Evolutionary conservation across 1,139 yeast genomes (phyloP).

Genomic region (Kluyveromyces sp.): DNA sequence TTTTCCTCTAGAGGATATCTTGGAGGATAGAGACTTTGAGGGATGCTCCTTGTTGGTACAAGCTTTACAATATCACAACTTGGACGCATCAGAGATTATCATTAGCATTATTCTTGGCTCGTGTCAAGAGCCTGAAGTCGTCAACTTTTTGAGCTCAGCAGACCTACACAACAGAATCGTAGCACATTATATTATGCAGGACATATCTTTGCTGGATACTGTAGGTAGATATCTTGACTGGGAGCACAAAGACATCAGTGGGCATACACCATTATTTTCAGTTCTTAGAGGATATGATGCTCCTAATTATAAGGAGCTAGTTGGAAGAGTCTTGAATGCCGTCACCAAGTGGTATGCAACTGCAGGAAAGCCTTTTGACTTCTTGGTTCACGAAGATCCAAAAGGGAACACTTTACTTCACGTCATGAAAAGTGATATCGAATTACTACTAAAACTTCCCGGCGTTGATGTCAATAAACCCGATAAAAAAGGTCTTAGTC

Average conservation of each 20-base stretch:
- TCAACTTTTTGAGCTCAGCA: conserved; percentile 42
- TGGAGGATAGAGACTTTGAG: conserved; percentile 52
- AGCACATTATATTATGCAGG: conserved; percentile 71
- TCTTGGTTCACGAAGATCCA: conserved; percentile 58
- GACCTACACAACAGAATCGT: conserved; percentile 50
- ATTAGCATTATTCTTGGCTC: conserved; percentile 41
- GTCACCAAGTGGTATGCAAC: conserved; percentile 39
- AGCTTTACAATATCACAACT: conserved; percentile 52
- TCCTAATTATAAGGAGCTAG: conserved; percentile 46
- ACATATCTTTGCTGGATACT: conserved; percentile 43
- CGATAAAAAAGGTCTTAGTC: conserved; percentile 57
- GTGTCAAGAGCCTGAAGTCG: conserved; percentile 41
- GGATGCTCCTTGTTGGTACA: conserved; percentile 52
- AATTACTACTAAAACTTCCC: conserved; percentile 37
- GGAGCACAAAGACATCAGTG: conserved; percentile 58
- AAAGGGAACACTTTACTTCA: conserved; percentile 75
- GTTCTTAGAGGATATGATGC: conserved; percentile 81
- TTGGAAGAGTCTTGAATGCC: conserved; percentile 42
- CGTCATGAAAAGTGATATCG: conserved; percentile 45
- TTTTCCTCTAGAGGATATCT: conserved; percentile 58
- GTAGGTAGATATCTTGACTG: conserved; percentile 62
- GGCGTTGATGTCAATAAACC: conserved; percentile 54
- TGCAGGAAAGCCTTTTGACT: conserved; percentile 34
- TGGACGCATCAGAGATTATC: conserved; percentile 42
- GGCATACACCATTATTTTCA: conserved; percentile 76